Conservation (phyloP, 192 early-diverging fungal species). For the Backusella liffmaniae region DNA sequence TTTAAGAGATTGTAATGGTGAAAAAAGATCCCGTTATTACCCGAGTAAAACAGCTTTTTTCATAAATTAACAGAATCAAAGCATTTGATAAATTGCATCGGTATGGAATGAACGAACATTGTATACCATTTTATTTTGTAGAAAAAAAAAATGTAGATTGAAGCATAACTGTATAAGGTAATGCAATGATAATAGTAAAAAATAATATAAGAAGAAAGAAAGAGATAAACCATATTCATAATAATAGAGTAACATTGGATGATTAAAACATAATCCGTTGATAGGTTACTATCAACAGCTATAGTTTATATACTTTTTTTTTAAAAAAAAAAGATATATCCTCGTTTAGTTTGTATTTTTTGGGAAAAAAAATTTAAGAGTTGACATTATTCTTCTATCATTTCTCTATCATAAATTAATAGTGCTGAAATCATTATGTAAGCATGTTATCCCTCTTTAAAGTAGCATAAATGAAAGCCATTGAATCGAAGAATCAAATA, state of each 20-base stretch:
- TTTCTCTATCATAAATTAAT: neutral
- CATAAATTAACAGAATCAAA: neutral
- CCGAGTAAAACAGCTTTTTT: neutral
- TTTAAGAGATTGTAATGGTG: neutral
- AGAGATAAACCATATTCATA: neutral
- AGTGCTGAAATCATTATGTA: neutral
- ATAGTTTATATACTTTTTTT: neutral
- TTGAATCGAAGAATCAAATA: neutral
- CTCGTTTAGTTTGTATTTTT: neutral
- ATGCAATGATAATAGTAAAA: neutral
- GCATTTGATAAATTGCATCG: neutral
- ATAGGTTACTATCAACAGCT: neutral
- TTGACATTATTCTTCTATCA: neutral
- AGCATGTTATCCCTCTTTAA: neutral
- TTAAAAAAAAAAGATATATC: neutral
- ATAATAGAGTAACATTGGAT: neutral
- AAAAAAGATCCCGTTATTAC: constrained; percentile 5
- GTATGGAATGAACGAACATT: neutral
- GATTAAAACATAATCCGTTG: neutral
- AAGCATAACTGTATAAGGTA: neutral
- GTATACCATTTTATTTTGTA: too few species aligned
- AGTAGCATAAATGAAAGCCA: neutral
- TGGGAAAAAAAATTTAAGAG: neutral
- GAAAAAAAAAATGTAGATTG: neutral
- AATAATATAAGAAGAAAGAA: neutral